Base-by-base conservation (phyloP, 805 yeast species). In the Lipomyces kockii region DNA sequence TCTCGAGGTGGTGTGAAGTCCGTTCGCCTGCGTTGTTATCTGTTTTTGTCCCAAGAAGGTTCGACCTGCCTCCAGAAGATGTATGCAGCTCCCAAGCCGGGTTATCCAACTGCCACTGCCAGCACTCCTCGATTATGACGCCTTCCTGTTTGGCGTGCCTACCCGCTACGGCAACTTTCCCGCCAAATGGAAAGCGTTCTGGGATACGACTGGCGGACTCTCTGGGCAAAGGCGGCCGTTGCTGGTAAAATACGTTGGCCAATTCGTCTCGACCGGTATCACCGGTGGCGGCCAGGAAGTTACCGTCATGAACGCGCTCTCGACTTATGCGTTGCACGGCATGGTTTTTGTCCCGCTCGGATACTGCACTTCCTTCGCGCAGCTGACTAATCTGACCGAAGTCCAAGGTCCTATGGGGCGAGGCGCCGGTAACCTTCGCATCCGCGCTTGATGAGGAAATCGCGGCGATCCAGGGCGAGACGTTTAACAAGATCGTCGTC, bases 281-380 rank as follows among this genome's bases (percentile, higher is more conserved):
- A 84, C 80, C 71, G 93, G 94, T 74, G 95, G 96, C 75, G 96
- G 96, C 76, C 92, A 88, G 79, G 97, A 91, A 80, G 77, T 83
- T 58, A 89, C 96, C 27, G 80, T 84, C 71, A 80, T 87, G 72
- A 89, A 86, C 81, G 77, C 88, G 25, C 76, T 91, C 72, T 86
- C 93, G 14, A 81, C 83, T 63, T 82, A 89, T 68, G 87, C 86
- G 56, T 97, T 91, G 79, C 96, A 91, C 77, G 97, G 97, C 76
- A 83, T 91, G 82, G 81, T 88, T 73, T 91, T 79, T 78, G 87
- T 91, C 67, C 97, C 97, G 70, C 83, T 91, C 74, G 97, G 97
- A 74, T 90, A 86, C 83, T 78, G 82, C 49, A 83, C 82, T 52
- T 86, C 87, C 76, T 83, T 85, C 60, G 84, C 84, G 67, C 78